Base-by-base conservation (phyloP, 306 rosid genomes). In the Ormosia semicastrata region DNA sequence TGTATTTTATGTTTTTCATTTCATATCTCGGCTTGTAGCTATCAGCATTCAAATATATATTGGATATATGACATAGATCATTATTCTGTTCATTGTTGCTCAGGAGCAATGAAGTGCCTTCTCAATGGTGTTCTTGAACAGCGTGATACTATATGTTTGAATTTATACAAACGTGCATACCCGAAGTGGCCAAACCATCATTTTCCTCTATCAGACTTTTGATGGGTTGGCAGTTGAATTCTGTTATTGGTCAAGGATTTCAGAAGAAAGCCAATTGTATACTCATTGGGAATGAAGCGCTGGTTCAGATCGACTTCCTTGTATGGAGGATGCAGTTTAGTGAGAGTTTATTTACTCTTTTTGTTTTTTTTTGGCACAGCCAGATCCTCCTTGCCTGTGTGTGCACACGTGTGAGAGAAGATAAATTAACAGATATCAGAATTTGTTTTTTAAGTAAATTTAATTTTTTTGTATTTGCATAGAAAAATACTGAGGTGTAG, bases 21-120 rank as follows among this genome's bases (percentile, higher is more conserved):
- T 56, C 15, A 44, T 37, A 14, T 34, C 34, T 68, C 37, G 24
- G 43, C 68, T 58, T 47, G 73, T 36, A 68, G 14, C 32, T 43
- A 14, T 24, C 8, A 64, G 12, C 49, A 32, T 71, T 73, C 47
- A 34, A 71, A 50, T 49, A 24, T 73, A 47, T 37, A 14, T 8
- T 9, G 52, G 29, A 41, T 10, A 2, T 58, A 24, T 24, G 64
- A 50, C 7, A 17, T 77, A 68, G 49, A 60, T 47, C 2, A 34
- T 30, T 71, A 24, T 50, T 73, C 29, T 78, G 46, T 64, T 11
- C 66, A 6, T 37, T 47, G n/a, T 60, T 72, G 15, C 8, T 67
- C 89, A 91, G 98, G 98, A 79, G 87, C 89, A 54, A 89, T 93
- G 92, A 95, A 95, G 83, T 93, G 97, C 59, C 81, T 95, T 72